These are phyloP conservation scores for Amanita thiersii DNA, from an alignment of 768 basidiomycete genomes.

Conservation along the genomic window DNA sequence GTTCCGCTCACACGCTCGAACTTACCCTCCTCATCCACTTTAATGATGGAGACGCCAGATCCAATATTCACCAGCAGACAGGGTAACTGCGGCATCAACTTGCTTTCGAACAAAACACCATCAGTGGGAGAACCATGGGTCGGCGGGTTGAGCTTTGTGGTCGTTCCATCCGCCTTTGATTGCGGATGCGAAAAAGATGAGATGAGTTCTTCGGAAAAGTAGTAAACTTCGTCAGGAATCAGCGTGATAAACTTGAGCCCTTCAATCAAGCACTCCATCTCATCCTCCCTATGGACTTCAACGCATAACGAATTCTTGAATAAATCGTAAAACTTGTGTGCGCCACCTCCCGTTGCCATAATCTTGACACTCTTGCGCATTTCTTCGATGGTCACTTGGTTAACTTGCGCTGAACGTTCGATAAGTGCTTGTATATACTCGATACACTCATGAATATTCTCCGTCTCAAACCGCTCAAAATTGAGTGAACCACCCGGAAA, in stretches of 20 bases:
- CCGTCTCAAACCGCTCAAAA: conserved; percentile 95
- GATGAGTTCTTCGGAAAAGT: conserved; percentile 96
- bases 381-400: conserved; percentile 80
- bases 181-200: conserved; percentile 42
- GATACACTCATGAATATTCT: conserved; percentile 77
- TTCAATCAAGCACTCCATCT: conserved; percentile 98
- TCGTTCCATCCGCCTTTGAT: conserved; percentile 3
- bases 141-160: conserved; percentile 60
- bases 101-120: conserved; percentile 78
- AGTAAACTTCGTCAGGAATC: conserved; percentile 97
- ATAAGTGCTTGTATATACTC: conserved; percentile 85
- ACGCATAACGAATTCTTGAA: conserved; percentile 70
- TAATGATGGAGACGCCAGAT: conserved; percentile 95
- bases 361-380: conserved; percentile 94
- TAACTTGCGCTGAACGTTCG: conserved; percentile 73
- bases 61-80: conserved; percentile 98
- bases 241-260: conserved; percentile 93
- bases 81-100: conserved; percentile 83
- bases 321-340: conserved; percentile 86
- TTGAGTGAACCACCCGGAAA: conserved; percentile 96
- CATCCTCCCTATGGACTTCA: conserved; percentile 86
- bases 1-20: conserved; percentile 98
- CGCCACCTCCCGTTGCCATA: conserved; percentile 97
- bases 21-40: conserved; percentile 89
- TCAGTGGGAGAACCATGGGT: conserved; percentile 87